Base-by-base conservation (phyloP, 176 grass and related monocot species). In the Carex scoparia region DNA sequence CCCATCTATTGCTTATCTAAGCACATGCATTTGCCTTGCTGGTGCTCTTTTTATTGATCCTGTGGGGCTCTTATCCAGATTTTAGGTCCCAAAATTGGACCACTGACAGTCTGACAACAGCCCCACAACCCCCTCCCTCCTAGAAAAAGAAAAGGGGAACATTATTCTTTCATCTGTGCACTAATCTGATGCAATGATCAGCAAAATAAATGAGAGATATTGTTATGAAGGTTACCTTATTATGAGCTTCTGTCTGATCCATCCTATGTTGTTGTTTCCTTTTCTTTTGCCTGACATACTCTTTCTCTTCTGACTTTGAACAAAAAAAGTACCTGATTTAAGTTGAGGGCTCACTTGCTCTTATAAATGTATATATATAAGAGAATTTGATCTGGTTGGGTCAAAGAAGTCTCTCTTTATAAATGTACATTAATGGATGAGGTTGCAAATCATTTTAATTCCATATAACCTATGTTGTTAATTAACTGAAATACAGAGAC, bases 1-100 rank as follows among this genome's bases (percentile, higher is more conserved):
- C 30, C 71, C 65, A 67, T 35, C 54, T n/a, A 61, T 46, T 76
- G 83, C 67, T 85, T 35, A 78, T 57, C 74, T 78, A 85, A 83
- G 51, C 83, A 70, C 56, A 56, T 72, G 83, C 83, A 76, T 60
- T 71, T 85, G 83, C 48, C 83, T 42, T 85, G 46, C 55, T 85
- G 54, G 9, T 85, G 19, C 32, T 42, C 35, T 61, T 32, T 64
- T 16, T 14, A 28, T 77, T 78, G 27, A 78, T 51, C 74, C 49
- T 33, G 6, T 32, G 23, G 73, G 51, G 74, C 74, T 78, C 6
- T 78, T 78, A 78, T 78, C 74, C 57, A 78, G 51, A 78, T 56
- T 42, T 70, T 15, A 78, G 74, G 27, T 78, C 74, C 49, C 53
- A 78, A 77, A 54, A 7, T 57, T 57, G 74, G 74, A 78, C 74